These are phyloP conservation scores for Phytophthora podocarpi DNA, from an alignment of 352 stramenopile genomes.

Conservation along the genomic window DNA sequence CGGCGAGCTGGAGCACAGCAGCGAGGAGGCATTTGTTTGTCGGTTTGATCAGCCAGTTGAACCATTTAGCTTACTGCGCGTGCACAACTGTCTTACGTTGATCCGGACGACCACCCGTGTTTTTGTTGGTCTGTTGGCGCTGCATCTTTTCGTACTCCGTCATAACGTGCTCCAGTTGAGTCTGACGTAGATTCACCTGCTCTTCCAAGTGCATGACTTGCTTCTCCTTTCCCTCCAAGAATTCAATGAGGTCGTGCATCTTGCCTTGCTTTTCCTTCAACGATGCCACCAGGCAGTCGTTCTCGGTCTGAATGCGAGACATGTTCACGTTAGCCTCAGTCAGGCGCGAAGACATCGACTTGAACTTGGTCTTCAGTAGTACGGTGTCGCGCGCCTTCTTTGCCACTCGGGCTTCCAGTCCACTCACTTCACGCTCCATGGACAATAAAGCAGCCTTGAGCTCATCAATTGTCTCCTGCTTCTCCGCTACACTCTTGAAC, in stretches of 20 bases:
- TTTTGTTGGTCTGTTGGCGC: conserved; percentile 22
- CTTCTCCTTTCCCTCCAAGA: conserved; percentile 69
- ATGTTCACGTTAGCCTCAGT: conserved; percentile 50
- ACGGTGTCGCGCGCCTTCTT: conserved; percentile 61
- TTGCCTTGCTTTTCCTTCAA: conserved; percentile 65
- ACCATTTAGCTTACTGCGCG: conserved; percentile 14
- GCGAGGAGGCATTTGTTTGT: not conserved
- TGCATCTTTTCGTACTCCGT: conserved; percentile 38
- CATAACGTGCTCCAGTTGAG: conserved; percentile 56
- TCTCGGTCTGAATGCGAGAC: conserved; percentile 60
- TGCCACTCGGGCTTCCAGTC: conserved; percentile 56
- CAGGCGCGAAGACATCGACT: conserved; percentile 57
- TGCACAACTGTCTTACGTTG: conserved; percentile 18
- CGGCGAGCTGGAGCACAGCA: not conserved
- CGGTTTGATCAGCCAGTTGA: conserved; percentile 11
- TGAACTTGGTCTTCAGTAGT: conserved; percentile 63
- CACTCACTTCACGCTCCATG: conserved; percentile 74
- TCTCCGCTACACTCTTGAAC: conserved; percentile 73
- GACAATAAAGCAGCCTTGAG: conserved; percentile 62
- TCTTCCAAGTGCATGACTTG: conserved; percentile 70
- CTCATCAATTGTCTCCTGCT: conserved; percentile 71
- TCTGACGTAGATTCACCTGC: conserved; percentile 56
- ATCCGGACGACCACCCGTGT: conserved; percentile 4
- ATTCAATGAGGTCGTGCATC: conserved; percentile 59
- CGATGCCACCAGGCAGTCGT: conserved; percentile 49